Percentiles rank a stretch among this genome's conserved stretches.
Conservation (phyloP, 1,139 yeast genomes). For the Geotrichum klebahnii region DNA sequence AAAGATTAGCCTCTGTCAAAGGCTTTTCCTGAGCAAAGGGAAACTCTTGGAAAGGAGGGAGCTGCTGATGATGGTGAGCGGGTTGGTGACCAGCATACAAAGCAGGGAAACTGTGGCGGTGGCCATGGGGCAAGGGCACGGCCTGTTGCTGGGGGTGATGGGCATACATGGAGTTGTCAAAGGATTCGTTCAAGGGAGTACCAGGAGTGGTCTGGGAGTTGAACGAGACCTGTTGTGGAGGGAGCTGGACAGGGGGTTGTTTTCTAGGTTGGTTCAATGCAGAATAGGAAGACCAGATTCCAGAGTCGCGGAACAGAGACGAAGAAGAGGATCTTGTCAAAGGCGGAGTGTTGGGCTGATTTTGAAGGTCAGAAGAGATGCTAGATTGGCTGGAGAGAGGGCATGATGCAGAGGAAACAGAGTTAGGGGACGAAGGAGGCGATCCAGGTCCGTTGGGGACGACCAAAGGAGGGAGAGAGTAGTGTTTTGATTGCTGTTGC, state of each 20-base stretch:
- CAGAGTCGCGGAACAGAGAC: neutral
- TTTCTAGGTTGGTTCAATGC: too few relatives aligned
- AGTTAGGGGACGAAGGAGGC: slow-evolving; percentile 12
- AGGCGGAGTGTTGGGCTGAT: slow-evolving; percentile 16
- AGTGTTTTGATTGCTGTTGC: slow-evolving; percentile 7
- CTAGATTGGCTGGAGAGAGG: slow-evolving; percentile 9
- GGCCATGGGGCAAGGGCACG: too few relatives aligned
- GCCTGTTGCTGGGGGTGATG: slow-evolving; percentile 1
- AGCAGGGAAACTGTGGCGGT: too few relatives aligned
- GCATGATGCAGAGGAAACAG: slow-evolving; percentile 8
- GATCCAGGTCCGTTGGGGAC: slow-evolving; percentile 19
- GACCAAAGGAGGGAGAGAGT: slow-evolving; percentile 15
- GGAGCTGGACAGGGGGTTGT: too few relatives aligned
- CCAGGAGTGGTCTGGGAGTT: neutral
- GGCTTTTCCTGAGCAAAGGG: too few relatives aligned
- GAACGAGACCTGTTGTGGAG: neutral
- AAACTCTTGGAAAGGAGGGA: too few relatives aligned
- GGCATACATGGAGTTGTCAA: neutral
- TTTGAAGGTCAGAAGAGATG: neutral
- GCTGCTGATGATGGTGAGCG: too few relatives aligned
- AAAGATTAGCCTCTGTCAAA: too few relatives aligned
- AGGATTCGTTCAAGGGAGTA: neutral
- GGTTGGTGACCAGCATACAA: too few relatives aligned
- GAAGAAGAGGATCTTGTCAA: neutral
- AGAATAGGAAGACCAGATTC: neutral